phyloP scores from a whole-genome alignment of 352 stramenopile species.

The Thalassiosira hispida region DNA sequence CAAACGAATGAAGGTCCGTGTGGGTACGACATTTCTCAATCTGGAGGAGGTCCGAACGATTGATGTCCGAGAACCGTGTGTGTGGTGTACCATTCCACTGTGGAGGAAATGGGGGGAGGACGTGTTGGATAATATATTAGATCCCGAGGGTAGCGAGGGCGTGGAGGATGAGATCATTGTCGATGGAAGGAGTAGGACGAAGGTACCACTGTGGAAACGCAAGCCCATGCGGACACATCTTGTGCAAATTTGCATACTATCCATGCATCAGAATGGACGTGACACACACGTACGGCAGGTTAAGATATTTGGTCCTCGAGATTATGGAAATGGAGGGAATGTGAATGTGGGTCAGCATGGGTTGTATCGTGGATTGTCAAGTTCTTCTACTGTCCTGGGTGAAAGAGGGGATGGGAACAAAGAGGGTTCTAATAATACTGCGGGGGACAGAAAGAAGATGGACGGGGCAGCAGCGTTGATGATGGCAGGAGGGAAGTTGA shows the following conservation, averaged over 20 bases:
- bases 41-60: slow-evolving; percentile 92
- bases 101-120: slow-evolving; percentile 72
- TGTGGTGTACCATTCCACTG: slow-evolving; percentile 93
- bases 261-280: slow-evolving; percentile 98
- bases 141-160: slow-evolving; percentile 48
- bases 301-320: slow-evolving; percentile 90
- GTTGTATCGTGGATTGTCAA: slow-evolving; percentile 16
- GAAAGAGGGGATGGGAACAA: slow-evolving; percentile 2
- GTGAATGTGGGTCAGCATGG: slow-evolving; percentile 27
- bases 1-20: slow-evolving; percentile 92
- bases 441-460: slow-evolving; percentile 15
- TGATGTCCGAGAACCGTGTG: slow-evolving; percentile 91
- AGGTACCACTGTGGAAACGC: slow-evolving; percentile 42
- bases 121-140: slow-evolving; percentile 72
- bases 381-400: not conserved
- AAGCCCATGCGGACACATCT: slow-evolving; percentile 90
- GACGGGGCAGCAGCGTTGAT: slow-evolving; percentile 1
- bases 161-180: slow-evolving; percentile 41
- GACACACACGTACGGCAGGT: slow-evolving; percentile 95
- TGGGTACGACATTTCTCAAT: slow-evolving; percentile 94
- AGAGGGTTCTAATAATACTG: not conserved
- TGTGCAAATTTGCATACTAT: slow-evolving; percentile 94
- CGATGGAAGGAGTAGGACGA: slow-evolving; percentile 4
- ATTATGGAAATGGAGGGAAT: slow-evolving; percentile 25
- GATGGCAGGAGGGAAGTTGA: slow-evolving; percentile 40